phyloP scores from a whole-genome alignment of 2,329 filamentous ascomycete genomes.

The Botryotinia calthae region DNA sequence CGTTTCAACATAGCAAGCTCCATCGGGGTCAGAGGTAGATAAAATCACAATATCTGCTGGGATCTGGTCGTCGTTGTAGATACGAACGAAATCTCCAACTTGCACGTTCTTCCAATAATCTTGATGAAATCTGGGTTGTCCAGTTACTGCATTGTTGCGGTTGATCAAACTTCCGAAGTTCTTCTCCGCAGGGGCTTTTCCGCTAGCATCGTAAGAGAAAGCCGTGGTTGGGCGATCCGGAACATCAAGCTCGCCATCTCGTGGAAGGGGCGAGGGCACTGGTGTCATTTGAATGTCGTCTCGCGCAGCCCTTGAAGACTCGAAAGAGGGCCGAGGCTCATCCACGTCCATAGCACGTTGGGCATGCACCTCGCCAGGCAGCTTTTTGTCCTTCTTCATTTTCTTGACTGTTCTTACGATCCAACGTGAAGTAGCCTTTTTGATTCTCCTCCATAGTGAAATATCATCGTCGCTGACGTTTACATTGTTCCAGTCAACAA shows the following conservation, averaged over 20 bases:
- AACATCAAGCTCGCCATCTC: slow-evolving; percentile 37
- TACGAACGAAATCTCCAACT: slow-evolving; percentile 92
- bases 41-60: slow-evolving; percentile 91
- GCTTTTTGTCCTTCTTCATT: slow-evolving; percentile 50
- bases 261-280: slow-evolving; percentile 74
- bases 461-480: slow-evolving; percentile 88
- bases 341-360: slow-evolving; percentile 30
- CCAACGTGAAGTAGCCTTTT: slow-evolving; percentile 68
- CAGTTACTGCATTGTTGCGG: slow-evolving; percentile 59
- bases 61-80: slow-evolving; percentile 94
- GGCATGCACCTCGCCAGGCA: slow-evolving; percentile 28
- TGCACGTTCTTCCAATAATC: slow-evolving; percentile 94
- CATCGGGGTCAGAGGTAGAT: slow-evolving; percentile 89
- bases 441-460: slow-evolving; percentile 80
- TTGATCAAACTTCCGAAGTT: slow-evolving; percentile 72
- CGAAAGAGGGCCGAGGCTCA: slow-evolving; percentile 52
- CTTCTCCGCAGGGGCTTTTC: slow-evolving; percentile 38
- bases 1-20: slow-evolving; percentile 95
- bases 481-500: slow-evolving; percentile 87
- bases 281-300: slow-evolving; percentile 94
- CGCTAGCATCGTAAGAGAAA: slow-evolving; percentile 44
- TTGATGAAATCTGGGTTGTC: slow-evolving; percentile 81
- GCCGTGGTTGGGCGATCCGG: slow-evolving; percentile 39
- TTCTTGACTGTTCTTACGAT: slow-evolving; percentile 45
- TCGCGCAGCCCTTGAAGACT: slow-evolving; percentile 56